Base-by-base conservation (phyloP, 2,329 filamentous ascomycete genomes). In the Fusarium duplospermum region DNA sequence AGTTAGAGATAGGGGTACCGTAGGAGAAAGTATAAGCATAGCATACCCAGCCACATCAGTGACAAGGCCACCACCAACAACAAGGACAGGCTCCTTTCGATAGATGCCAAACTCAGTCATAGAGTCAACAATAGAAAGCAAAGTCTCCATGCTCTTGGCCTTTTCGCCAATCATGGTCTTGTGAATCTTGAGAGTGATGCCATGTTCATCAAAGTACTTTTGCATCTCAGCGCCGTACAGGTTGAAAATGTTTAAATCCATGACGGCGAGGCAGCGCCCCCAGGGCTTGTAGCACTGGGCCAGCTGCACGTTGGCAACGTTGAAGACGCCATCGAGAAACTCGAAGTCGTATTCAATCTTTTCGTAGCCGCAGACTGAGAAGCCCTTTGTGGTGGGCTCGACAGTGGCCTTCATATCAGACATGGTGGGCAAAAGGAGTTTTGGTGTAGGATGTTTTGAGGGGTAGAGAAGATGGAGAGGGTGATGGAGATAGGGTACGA, bases 301-400 rank as follows among this genome's bases (percentile, higher is more conserved):
- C 11, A 94, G 86, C 75, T 93, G 87, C 18, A 84, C 76, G 77
- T 93, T 92, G 72, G 85, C 77, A 47, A 85, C 77, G 78, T 92
- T 84, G 81, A 94, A 93, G 66, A 94, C 87, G 57, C 88, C 89
- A 75, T 94, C 92, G 56, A 93, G 87, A 82, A 94, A 93, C 64
- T 90, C 89, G 81, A 94, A 94, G 82, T 93, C 91, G 80, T 93
- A 93, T 78, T 92, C 89, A 79, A 93, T 93, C 86, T 93, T 93
- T 85, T 94, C 92, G 76, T 93, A 93, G 27, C 92, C 92, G 75
- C 91, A 89, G 70, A 93, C 91, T 74, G 92, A 89, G 83, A 93
- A 93, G 40, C 92, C 92, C 69, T 86, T 85, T 76, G 86, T 83
- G 71, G 90, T 93, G 83, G 92, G 88, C 70, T 86, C 82, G 73